Conservation (phyloP, 352 stramenopile genomes). For the Poterioochromonas sp. region DNA sequence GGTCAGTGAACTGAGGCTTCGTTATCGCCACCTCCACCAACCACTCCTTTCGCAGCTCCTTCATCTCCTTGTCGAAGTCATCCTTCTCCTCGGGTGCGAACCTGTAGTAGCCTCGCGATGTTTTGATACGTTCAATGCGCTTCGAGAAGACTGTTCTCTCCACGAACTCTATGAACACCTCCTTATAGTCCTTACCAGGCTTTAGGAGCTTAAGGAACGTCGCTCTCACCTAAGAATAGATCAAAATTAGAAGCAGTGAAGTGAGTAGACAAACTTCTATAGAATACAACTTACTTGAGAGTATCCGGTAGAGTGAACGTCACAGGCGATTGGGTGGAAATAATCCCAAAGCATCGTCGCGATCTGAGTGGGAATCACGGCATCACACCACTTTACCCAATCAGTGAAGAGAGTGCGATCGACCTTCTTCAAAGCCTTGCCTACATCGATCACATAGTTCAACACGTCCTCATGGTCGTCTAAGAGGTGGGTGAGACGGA, state of each 20-base stretch:
- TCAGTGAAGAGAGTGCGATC: slow-evolving; percentile 64
- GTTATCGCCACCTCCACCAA: slow-evolving; percentile 52
- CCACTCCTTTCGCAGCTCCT: slow-evolving; percentile 37
- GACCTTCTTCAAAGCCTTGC: slow-evolving; percentile 71
- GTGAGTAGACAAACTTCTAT: neutral
- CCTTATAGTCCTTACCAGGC: slow-evolving; percentile 68
- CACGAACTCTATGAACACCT: slow-evolving; percentile 62
- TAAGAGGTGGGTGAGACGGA: too few relatives aligned
- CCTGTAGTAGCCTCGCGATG: neutral
- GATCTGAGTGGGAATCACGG: slow-evolving; percentile 50
- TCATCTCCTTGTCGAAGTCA: neutral
- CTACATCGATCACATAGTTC: slow-evolving; percentile 60
- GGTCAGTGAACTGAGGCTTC: slow-evolving; percentile 56
- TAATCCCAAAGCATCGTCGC: slow-evolving; percentile 71
- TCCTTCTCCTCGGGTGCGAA: neutral
- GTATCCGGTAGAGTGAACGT: slow-evolving; percentile 58
- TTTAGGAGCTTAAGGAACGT: slow-evolving; percentile 77
- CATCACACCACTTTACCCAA: slow-evolving; percentile 68
- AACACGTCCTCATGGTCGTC: slow-evolving; percentile 13
- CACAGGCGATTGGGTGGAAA: slow-evolving; percentile 66
- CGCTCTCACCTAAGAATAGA: slow-evolving; percentile 47
- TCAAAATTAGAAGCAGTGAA: neutral
- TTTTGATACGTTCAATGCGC: slow-evolving; percentile 41
- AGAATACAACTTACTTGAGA: neutral
- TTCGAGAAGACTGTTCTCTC: slow-evolving; percentile 53